Base-by-base conservation (phyloP, 495 filamentous ascomycete species). In the Cercophora scortea region DNA sequence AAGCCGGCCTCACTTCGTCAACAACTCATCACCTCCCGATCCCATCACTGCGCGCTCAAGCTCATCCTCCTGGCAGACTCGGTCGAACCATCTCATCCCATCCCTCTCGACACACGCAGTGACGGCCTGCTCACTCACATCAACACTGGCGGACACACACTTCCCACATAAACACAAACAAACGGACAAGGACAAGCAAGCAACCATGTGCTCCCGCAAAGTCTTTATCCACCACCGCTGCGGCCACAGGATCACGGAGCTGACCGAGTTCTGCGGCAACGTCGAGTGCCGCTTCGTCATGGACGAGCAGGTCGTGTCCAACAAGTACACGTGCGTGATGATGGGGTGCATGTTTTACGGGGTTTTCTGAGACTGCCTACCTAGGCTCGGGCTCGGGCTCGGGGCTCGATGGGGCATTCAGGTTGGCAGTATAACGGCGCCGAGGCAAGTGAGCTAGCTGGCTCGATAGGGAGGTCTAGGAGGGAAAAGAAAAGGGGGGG, bases 161-260 rank as follows among this genome's bases (percentile, higher is more conserved):
- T 38, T 12, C 35, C 7, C 10, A 3, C 42, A 34, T 16, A 38
- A 51, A 46, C 34, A n/a, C n/a, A n/a, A 41, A 44, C 5, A 49
- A 17, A 49, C 17, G 1, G 11, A 41, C 1, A 49, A 45, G 32
- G n/a, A 32, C 34, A 1, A 50, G 18, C n/a, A 17, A 38, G 16
- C 25, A 45, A 19, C 35, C 32, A 67, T 64, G 61, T 64, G 61
- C 45, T 40, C n/a, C 52, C 56, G 53, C 5, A 62, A 59, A 45
- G 51, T 64, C 40, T 64, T 60, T 42, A 51, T 59, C 52, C 61
- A 64, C 54, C 64, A 67, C 42, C 52, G 56, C 15, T 67, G 62
- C 43, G 61, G 58, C 36, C 64, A 67, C 48, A 39, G 51, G 17
- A 59, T 67, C 56, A 64, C 61, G 3, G 49, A 56, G 40, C 41